Evolutionary conservation across 2,329 filamentous ascomycete species (phyloP), one percentile per base, ranked within the genome.

Genomic region (Chaetothyriales sp.): DNA sequence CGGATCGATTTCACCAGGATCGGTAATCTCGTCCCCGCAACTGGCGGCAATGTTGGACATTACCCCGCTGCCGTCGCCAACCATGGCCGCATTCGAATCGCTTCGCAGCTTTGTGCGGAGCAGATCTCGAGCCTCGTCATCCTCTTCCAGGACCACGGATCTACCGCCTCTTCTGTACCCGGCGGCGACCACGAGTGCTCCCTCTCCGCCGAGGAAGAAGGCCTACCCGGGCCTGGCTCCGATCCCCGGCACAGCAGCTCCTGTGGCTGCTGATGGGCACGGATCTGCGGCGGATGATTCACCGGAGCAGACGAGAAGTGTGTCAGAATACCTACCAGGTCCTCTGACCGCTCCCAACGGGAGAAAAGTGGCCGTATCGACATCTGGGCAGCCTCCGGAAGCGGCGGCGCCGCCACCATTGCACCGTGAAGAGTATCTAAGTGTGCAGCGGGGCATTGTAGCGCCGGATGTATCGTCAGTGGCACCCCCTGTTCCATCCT

Each of bases 291-390:
- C 56, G 9, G 60, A 56, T 18, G 51, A 60, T 40, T 61, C 73
- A 10, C 78, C 86, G 54, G 8, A 40, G 9, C 33, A 40, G 13
- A 89, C 92, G 65, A 78, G 89, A 61, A 95, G 89, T 67, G 72
- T 92, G 22, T 95, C 89, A 70, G 89, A 95, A 58, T 95, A 94
- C 66, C 76, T 81, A 0, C 88, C 89, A 1, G 85, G 92, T 50
- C 71, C 78, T 4, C 72, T 83, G 57, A 75, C 81, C 44, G 77
- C 85, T 48, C 76, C 83, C 0, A 85, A 81, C 62, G 70, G 72
- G 29, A 79, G 88, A 44, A 82, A 87, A 56, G 77, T 86, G 51
- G 86, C 84, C 0, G 81, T 92, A 15, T 84, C 83, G 5, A 81
- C 81, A 0, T 73, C 81, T 2, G 58, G 74, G 62, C 61, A 67